Conservation (phyloP, 148 eudicot species). For the Agrostemma githago region DNA sequence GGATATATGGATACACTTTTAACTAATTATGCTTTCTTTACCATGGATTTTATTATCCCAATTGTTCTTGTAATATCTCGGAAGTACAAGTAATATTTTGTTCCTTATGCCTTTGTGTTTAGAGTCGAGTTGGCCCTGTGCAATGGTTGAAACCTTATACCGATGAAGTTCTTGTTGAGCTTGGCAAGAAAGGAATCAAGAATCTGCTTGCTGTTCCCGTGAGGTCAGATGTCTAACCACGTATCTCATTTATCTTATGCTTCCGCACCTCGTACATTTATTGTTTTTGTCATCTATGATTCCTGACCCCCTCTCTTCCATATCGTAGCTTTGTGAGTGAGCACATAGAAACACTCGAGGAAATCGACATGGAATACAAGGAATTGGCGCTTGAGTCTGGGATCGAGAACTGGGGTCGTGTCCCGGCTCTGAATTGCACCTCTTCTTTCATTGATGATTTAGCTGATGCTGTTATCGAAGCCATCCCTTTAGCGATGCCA, state of each 20-base stretch:
- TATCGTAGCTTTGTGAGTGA: slow-evolving; percentile 82
- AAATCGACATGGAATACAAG: slow-evolving; percentile 96
- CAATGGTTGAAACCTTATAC: slow-evolving; percentile 99
- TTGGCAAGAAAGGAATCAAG: slow-evolving; percentile 81
- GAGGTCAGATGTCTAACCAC: slow-evolving; percentile 44
- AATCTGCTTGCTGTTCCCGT: slow-evolving; percentile 94
- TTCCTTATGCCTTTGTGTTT: slow-evolving; percentile 18
- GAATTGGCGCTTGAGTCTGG: slow-evolving; percentile 90
- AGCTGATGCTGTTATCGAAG: slow-evolving; percentile 95
- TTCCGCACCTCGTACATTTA: too few species aligned
- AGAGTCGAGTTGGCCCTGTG: slow-evolving; percentile 99
- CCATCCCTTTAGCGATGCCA: slow-evolving; percentile 70
- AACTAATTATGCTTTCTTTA: too few species aligned
- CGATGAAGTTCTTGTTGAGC: slow-evolving; percentile 96
- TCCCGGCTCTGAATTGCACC: slow-evolving; percentile 94
- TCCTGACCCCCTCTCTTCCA: background rate
- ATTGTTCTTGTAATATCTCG: too few species aligned
- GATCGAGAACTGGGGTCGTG: slow-evolving; percentile 93
- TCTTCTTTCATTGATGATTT: slow-evolving; percentile 74
- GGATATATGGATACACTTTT: too few species aligned
- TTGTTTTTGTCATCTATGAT: too few species aligned
- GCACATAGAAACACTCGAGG: slow-evolving; percentile 97
- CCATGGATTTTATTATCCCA: too few species aligned
- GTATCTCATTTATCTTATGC: background rate
- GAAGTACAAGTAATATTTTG: background rate